phyloP scores from a whole-genome alignment of 352 stramenopile genomes.

The Phytopythium kandeliae region DNA sequence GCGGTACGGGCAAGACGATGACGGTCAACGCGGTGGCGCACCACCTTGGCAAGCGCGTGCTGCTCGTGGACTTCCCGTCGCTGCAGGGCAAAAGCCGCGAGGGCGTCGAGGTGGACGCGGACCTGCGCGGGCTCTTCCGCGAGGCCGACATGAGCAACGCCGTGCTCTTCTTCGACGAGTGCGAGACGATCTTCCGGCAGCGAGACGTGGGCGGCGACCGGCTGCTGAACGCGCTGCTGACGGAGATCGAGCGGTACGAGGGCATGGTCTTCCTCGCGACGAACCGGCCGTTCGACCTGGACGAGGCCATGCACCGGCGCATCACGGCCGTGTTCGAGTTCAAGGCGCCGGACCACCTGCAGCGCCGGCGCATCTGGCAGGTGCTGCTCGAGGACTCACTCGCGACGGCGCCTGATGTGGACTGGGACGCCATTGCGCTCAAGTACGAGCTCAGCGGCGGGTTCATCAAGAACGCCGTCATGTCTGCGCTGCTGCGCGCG shows the following conservation, averaged over 20 bases:
- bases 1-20: conserved; percentile 90
- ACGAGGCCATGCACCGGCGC: conserved; percentile 88
- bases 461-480: conserved; percentile 90
- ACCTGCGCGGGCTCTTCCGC: conserved; percentile 80
- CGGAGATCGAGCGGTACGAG: conserved; percentile 86
- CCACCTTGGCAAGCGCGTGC: conserved; percentile 81
- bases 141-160: conserved; percentile 89
- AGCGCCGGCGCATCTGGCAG: conserved; percentile 82
- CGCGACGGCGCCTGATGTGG: conserved; percentile 54
- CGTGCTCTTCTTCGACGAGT: conserved; percentile 89
- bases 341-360: conserved; percentile 77
- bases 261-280: conserved; percentile 88
- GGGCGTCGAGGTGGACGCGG: conserved; percentile 66
- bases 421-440: conserved; percentile 78
- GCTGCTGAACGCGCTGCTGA: conserved; percentile 77
- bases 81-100: conserved; percentile 78
- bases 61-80: conserved; percentile 86
- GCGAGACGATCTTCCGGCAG: conserved; percentile 85
- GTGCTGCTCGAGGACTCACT: conserved; percentile 50
- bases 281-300: conserved; percentile 84
- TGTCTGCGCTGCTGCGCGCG: conserved; percentile 76
- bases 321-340: conserved; percentile 89
- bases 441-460: conserved; percentile 88
- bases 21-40: conserved; percentile 85
- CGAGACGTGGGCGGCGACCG: conserved; percentile 74